These are phyloP conservation scores for Nelumbo lutea DNA, from an alignment of 164 flowering plant genomes.

Conservation along the genomic window DNA sequence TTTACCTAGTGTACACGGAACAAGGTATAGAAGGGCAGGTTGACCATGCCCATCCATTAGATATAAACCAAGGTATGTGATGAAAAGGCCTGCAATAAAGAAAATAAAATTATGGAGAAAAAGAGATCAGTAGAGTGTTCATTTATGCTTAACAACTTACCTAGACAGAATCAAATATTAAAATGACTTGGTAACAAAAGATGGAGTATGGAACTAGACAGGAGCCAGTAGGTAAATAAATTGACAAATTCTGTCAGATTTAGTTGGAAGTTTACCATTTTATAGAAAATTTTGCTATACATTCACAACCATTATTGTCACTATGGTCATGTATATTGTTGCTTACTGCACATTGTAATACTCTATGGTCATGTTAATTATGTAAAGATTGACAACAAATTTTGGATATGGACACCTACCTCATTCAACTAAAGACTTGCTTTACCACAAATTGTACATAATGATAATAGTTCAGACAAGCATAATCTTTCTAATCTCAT, in stretches of 20 bases:
- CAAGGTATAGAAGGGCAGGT: slow-evolving; percentile 13
- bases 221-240: too few relatives aligned
- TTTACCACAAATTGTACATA: neutral
- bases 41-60: slow-evolving; percentile 12
- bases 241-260: too few relatives aligned
- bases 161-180: neutral
- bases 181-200: neutral
- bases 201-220: too few relatives aligned
- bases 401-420: neutral
- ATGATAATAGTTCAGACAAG: neutral
- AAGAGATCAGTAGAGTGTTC: neutral
- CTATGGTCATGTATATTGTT: too few relatives aligned
- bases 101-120: neutral
- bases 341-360: too few relatives aligned
- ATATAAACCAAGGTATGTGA: slow-evolving; percentile 65
- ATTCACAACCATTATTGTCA: too few relatives aligned
- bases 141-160: neutral
- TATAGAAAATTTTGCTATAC: too few relatives aligned
- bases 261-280: too few relatives aligned
- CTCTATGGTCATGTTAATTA: too few relatives aligned
- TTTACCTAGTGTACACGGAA: slow-evolving; percentile 14
- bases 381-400: too few relatives aligned
- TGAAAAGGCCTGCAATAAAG: slow-evolving; percentile 50
- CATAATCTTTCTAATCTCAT: neutral
- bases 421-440: neutral